Base-by-base conservation (phyloP, 2,329 filamentous ascomycete genomes). In the Alternaria ethzedia region DNA sequence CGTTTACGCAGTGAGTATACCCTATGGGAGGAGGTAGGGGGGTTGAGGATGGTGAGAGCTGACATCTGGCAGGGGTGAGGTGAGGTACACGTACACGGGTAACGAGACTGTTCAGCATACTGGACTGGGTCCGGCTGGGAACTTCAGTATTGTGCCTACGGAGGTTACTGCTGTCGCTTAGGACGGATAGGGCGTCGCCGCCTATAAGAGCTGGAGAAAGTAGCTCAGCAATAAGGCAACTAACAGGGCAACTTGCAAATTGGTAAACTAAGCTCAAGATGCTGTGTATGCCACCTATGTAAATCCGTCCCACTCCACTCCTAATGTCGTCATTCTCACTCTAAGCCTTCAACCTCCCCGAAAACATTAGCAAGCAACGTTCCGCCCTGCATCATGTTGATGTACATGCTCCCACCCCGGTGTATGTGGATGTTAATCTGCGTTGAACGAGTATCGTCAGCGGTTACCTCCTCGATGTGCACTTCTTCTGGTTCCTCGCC, bases 1-100 rank as follows among this genome's bases (percentile, higher is more conserved):
- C 61, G 2, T 68, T 70, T 45, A 55, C 55, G n/a, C 46, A 68
- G 70, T 70, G 55, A 63, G 64, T 63, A 21, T 41, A 41, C 0
- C 4, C 1, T 9, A 7, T 13, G 43, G 1, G 6, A 5, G 17
- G 10, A 8, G 20, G 12, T 7, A 1, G 17, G 43, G 17, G 6
- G 17, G 1, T 21, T 20, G 11, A 4, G 17, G 2, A 21, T 45
- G 11, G 17, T 1, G 11, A 3, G n/a, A 30, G 47, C 47, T 52
- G 50, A 41, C 30, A 15, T 2, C 20, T 12, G 6, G 32, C 21
- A 60, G 58, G 30, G 46, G 58, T 21, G 58, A 51, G 4, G 52
- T 57, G 10, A 57, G 15, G 11, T 61, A 57, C 3, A 61, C 52
- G n/a, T 61, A 61, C 3, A 61, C 58, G 11, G 51, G 52, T 8